Evolutionary conservation across 306 rosid species (phyloP), one percentile per base, ranked within the genome.

Genomic region (Carpinus viminea): DNA sequence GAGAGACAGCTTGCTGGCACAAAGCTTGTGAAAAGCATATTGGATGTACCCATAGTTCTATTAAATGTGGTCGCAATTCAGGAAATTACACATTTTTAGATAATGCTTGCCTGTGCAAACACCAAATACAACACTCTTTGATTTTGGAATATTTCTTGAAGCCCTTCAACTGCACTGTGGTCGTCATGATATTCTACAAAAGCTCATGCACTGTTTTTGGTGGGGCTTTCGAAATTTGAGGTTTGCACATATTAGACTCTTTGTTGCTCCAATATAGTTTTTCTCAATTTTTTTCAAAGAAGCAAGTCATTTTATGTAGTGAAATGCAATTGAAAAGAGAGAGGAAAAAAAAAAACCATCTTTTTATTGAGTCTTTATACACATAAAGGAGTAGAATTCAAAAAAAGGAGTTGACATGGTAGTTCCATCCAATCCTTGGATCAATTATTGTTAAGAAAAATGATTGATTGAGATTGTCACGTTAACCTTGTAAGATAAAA

Each of bases 221-320:
- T 93, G 97, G 97, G 98, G 98, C 79, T 85, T 92, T 38, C 76
- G 89, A 75, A 94, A 87, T 83, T 84, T 94, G 81, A 94, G 98
- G 98, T 94, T 77, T 69, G 87, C 81, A 68, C 56, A 76, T 41
- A 41, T 6, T 41, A 8, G 0, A 41, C 34, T 31, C 34, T 31
- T 31, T 31, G 85, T 73, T 12, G 78, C 65, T 41, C 45, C 45
- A n/a, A n/a, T n/a, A n/a, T n/a, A n/a, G n/a, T n/a, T n/a, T n/a
- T n/a, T n/a, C n/a, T n/a, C n/a, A n/a, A n/a, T n/a, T n/a, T n/a
- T n/a, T n/a, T n/a, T n/a, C n/a, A n/a, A n/a, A n/a, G n/a, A n/a
- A n/a, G n/a, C n/a, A n/a, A n/a, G n/a, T n/a, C n/a, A n/a, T n/a
- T n/a, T n/a, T n/a, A n/a, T n/a, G n/a, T n/a, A n/a, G n/a, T n/a